Percentiles rank a stretch among this genome's conserved stretches.
Conservation (phyloP, 352 stramenopile genomes). For the Phytophthora kernoviae region DNA sequence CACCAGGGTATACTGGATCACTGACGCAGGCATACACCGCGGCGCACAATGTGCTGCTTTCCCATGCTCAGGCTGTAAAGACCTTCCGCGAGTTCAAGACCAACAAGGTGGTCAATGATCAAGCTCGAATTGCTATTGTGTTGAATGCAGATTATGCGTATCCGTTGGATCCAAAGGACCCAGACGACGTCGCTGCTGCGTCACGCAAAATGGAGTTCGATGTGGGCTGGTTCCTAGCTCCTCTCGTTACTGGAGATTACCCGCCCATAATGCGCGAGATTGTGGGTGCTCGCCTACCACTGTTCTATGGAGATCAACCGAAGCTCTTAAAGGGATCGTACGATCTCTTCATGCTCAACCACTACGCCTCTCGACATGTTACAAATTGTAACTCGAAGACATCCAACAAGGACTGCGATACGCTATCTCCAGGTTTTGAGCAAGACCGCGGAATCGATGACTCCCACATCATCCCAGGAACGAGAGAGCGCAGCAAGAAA, state of each 20-base stretch:
- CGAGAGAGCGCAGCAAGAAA: slow-evolving; percentile 7
- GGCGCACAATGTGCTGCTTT: slow-evolving; percentile 89
- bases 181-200: slow-evolving; percentile 45
- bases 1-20: slow-evolving; percentile 35
- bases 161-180: slow-evolving; percentile 63
- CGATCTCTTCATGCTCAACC: slow-evolving; percentile 93
- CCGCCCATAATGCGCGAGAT: slow-evolving; percentile 73
- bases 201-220: slow-evolving; percentile 75
- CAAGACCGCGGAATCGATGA: slow-evolving; percentile 39
- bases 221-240: slow-evolving; percentile 84
- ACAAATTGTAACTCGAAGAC: slow-evolving; percentile 28
- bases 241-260: slow-evolving; percentile 84
- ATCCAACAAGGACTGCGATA: slow-evolving; percentile 32
- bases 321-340: slow-evolving; percentile 55
- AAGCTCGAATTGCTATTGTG: slow-evolving; percentile 85
- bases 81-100: slow-evolving; percentile 50
- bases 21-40: slow-evolving; percentile 41
- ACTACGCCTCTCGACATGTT: slow-evolving; percentile 61
- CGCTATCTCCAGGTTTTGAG: slow-evolving; percentile 35
- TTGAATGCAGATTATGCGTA: slow-evolving; percentile 65
- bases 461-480: slow-evolving; percentile 14
- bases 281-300: slow-evolving; percentile 65
- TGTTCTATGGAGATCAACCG: slow-evolving; percentile 69
- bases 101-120: slow-evolving; percentile 18
- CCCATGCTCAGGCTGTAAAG: slow-evolving; percentile 67